Evolutionary conservation across 148 eudicot genomes (phyloP), one percentile per base, ranked within the genome.

Genomic region (Nyssa sinensis): DNA sequence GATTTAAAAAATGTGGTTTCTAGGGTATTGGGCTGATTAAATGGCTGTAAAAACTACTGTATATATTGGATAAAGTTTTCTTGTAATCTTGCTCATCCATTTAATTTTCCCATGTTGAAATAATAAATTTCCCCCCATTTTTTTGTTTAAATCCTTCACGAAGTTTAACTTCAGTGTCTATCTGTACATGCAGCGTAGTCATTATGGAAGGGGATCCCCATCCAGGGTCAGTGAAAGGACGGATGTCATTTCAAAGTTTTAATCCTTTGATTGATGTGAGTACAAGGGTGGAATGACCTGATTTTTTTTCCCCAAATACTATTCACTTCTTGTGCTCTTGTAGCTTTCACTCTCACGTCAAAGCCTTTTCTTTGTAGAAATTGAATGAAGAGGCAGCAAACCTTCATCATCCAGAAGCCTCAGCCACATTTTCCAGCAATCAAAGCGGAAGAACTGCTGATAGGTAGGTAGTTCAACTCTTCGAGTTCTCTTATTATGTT

Each of bases 181-280:
- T 35, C 11, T 69, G 63, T 61, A n/a, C 31, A 27, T 82, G 84
- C 89, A 94, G 99, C 75, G 79, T 88, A 76, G 97, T 96, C 75
- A 84, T 96, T 61, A 66, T 82, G 85, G 99, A 96, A 89, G 98
- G 99, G 75, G 97, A 96, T 83, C 97, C 99, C 62, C 91, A 82
- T 51, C 94, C 98, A 23, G 94, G 89, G 66, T 81, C 85, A 28
- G 64, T 82, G 57, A 88, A 80, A 80, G 99, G 99, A 33, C 88
- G 99, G 61, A 93, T 96, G 94, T 96, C 99, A 33, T 93, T 96
- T 81, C 84, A 71, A 78, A 88, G 84, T 74, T 96, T 96, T 75
- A 96, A 93, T 84, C 98, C 99, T 73, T 69, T 85, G 67, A 83
- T 95, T 72, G 97, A 95, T 82, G 98, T 95, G 86, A 90, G 98